phyloP scores from a whole-genome alignment of 257 asterid genomes.

The Plantago major region DNA sequence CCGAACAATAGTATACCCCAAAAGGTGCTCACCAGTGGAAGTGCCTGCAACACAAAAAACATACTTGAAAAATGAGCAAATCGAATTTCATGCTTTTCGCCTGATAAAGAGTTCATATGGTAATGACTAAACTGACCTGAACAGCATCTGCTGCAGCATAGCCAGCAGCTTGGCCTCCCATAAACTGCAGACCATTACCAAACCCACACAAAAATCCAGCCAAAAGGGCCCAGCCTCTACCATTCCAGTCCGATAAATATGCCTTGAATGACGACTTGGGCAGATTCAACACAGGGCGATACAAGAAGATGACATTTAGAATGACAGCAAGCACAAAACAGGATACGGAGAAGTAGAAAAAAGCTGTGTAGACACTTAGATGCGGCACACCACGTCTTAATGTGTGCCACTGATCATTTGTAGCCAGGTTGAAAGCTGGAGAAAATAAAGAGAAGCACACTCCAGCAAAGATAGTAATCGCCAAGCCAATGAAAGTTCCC shows the following conservation, averaged over 20 bases:
- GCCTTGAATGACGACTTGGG: slow-evolving; percentile 74
- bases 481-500: slow-evolving; percentile 68
- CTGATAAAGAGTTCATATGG: too few relatives aligned
- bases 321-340: slow-evolving; percentile 63
- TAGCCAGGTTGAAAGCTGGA: slow-evolving; percentile 88
- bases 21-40: slow-evolving; percentile 90
- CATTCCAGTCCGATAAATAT: slow-evolving; percentile 73
- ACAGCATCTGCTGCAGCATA: slow-evolving; percentile 98
- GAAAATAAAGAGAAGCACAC: slow-evolving; percentile 74
- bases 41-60: slow-evolving; percentile 50
- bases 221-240: slow-evolving; percentile 85
- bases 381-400: slow-evolving; percentile 61
- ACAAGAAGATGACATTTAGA: slow-evolving; percentile 65
- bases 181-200: slow-evolving; percentile 92
- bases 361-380: slow-evolving; percentile 74
- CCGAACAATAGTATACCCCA: slow-evolving; percentile 84
- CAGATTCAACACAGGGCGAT: slow-evolving; percentile 51
- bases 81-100: background rate
- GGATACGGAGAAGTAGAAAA: slow-evolving; percentile 83
- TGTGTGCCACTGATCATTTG: slow-evolving; percentile 85
- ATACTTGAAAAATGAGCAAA: background rate
- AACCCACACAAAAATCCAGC: slow-evolving; percentile 87
- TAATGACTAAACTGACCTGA: slow-evolving; percentile 44
- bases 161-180: slow-evolving; percentile 98
- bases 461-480: slow-evolving; percentile 79